Base-by-base conservation (phyloP, 192 early-diverging fungal species). In the Linnemannia hyalina region DNA sequence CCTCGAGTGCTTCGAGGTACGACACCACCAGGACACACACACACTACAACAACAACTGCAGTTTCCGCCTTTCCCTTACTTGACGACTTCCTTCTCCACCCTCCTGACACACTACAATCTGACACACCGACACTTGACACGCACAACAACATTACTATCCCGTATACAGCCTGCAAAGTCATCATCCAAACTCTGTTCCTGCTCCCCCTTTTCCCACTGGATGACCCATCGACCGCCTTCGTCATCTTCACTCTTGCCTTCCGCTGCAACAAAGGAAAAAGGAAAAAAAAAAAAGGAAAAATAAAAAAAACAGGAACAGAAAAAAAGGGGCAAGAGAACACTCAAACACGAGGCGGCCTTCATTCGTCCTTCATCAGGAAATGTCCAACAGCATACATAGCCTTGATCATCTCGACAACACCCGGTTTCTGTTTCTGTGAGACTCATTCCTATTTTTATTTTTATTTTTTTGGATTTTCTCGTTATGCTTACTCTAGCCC, bases 1-100 rank as follows among this genome's bases (percentile, higher is more conserved):
- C 8, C 83, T 96, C 36, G 91, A 94, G 9, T 83, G 92, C 52
- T 98, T 97, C 78, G 88, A 90, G 76, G 94, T 96, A 92, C 41
- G 69, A 26, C 40, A n/a, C 26, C 40, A 47, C 23, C 49, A 73
- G n/a, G 26, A 44, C 3, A 41, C 22, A 13, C n/a, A 29, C 57
- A 55, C 57, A 26, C 35, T 6, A 35, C 36, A 70, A 35, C 70
- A 47, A 40, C 36, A 9, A 1, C 10, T 7, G 11, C 26, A 26
- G 13, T 23, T 42, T 69, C 15, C 32, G 2, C 4, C 69, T 41
- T 38, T 38, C 26, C 18, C 8, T 38, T 42, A 20, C 8, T 22
- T 41, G 6, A 16, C 40, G 7, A 42, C 11, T 70, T 70, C 42
- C 71, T 73, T 29, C n/a, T 29, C n/a, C 60, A 0, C 29, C 60